Percentiles rank a stretch among this genome's conserved stretches.
Conservation (phyloP, 306 rosid species). For the Dryas drummondii region DNA sequence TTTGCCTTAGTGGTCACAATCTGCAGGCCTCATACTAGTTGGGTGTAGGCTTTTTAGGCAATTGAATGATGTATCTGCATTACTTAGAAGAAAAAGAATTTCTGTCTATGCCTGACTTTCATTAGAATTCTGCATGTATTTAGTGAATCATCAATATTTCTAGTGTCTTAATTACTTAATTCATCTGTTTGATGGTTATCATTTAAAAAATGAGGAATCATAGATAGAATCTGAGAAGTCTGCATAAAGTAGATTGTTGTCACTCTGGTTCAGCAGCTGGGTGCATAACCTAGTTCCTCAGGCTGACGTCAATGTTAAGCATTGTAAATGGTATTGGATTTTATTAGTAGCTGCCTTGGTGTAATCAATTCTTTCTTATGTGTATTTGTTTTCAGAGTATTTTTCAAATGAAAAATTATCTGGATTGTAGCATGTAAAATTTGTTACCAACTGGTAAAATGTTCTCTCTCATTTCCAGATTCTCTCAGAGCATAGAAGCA, state of each 20-base stretch:
- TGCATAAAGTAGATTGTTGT: background rate
- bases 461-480: constrained; percentile 46
- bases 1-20: constrained; percentile 4
- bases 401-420: background rate
- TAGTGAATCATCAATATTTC: background rate
- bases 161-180: background rate
- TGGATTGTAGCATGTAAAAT: constrained; percentile 18
- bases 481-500: constrained; percentile 92
- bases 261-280: background rate
- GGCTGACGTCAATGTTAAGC: background rate
- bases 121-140: background rate
- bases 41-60: constrained; percentile 4
- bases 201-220: background rate
- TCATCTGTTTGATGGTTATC: background rate
- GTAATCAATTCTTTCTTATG: background rate
- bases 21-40: background rate
- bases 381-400: background rate
- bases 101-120: background rate
- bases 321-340: background rate
- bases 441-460: background rate
- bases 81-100: background rate
- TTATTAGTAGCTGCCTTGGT: background rate
- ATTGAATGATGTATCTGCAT: background rate
- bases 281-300: background rate
- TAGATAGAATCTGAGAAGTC: background rate